Base-by-base conservation (phyloP, 768 basidiomycete genomes). In the Pilatotrama ljubarskyi region DNA sequence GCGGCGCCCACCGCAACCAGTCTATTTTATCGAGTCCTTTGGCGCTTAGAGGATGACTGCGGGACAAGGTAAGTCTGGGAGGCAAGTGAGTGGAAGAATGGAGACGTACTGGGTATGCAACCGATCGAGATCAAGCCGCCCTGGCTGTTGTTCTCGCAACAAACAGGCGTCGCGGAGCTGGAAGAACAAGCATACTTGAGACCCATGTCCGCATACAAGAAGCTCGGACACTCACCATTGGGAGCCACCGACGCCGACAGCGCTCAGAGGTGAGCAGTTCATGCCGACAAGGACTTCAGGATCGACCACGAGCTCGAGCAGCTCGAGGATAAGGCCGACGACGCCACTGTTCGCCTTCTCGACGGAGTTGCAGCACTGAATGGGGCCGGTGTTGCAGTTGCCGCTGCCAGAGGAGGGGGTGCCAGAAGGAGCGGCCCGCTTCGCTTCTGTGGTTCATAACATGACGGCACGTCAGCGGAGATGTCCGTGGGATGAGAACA, bases 281-380 rank as follows among this genome's bases (percentile, higher is more conserved):
- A 70, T 13, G 11, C 69, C 70, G 49, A 70, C 64, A 22, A 66
- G 53, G 2, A 56, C 63, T 32, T 62, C 56, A 17, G 51, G 58
- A 53, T 61, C 49, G 3, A 55, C 4, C 22, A 58, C 56, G 20
- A 63, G 22, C 20, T 43, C 65, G 5, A 69, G 58, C 6, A 64
- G 51, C 10, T 58, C 63, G 18, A 70, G 61, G 42, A 70, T 59
- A 24, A 29, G 40, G 24, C 64, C 32, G 20, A 63, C n/a, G 46
- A 64, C 61, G 35, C 25, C 51, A 14, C 51, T 53, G 50, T 52
- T 50, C 36, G 51, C 67, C 25, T 48, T 14, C 60, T 63, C 58
- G 42, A 72, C 71, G 14, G 22, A 51, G 59, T 74, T 59, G 65
- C 74, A 75, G 64, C 74, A 74, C 36, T 72, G 69, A 37, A 70